Conservation (phyloP, 768 basidiomycete genomes). For the Mycena alexandri region DNA sequence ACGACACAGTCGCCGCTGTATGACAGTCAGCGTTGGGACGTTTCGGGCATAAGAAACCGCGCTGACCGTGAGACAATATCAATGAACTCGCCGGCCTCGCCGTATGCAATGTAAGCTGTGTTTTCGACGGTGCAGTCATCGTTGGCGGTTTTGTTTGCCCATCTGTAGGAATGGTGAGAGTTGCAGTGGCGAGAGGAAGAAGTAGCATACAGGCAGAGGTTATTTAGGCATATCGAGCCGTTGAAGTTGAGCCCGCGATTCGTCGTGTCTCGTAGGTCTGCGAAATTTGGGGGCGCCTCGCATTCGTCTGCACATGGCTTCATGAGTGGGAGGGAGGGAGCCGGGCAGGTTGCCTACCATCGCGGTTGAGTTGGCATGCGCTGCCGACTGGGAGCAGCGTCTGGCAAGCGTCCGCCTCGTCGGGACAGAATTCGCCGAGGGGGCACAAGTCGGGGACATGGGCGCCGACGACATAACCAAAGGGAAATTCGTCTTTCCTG, state of each 20-base stretch:
- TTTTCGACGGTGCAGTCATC: conserved; percentile 80
- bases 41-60: conserved; percentile 20
- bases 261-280: conserved; percentile 71
- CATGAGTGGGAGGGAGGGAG: conserved; percentile 5
- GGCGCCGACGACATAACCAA: conserved; percentile 66
- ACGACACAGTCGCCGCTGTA: conserved; percentile 77
- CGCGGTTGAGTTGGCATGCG: conserved; percentile 87
- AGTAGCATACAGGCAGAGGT: conserved; percentile 78
- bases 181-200: conserved; percentile 6
- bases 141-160: conserved; percentile 80
- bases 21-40: neutral
- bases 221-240: conserved; percentile 87
- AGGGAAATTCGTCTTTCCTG: conserved; percentile 82
- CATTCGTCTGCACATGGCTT: conserved; percentile 77
- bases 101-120: conserved; percentile 81
- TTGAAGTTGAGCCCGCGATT: conserved; percentile 82
- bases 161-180: conserved; percentile 58
- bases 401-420: conserved; percentile 82
- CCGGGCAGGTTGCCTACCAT: conserved; percentile 62
- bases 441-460: conserved; percentile 73
- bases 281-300: conserved; percentile 72
- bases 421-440: conserved; percentile 81
- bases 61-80: conserved; percentile 84
- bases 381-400: conserved; percentile 69
- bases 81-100: conserved; percentile 69